Conservation (phyloP, 2,329 filamentous ascomycete genomes). For the Aspergillus fumigatiaffinis region DNA sequence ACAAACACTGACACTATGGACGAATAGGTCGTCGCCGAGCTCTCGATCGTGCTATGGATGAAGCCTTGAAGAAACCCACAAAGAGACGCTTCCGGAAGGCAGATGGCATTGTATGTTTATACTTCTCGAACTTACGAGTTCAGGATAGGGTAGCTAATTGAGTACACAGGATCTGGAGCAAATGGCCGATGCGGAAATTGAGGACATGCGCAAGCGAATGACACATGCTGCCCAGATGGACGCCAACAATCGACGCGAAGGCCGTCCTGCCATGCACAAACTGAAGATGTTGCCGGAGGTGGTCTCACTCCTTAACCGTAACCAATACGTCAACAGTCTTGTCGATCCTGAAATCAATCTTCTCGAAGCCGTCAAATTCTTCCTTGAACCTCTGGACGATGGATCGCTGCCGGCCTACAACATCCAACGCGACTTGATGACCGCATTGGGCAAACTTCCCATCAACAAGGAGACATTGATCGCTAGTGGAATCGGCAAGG, state of each 20-base stretch:
- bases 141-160: constrained; percentile 6
- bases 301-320: constrained; percentile 80
- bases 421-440: constrained; percentile 92
- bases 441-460: constrained; percentile 71
- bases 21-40: constrained; percentile 65
- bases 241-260: constrained; percentile 72
- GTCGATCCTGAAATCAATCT: constrained; percentile 95
- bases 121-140: background rate
- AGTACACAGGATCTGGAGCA: constrained; percentile 73
- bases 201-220: constrained; percentile 83
- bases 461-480: constrained; percentile 88
- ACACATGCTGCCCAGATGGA: constrained; percentile 84
- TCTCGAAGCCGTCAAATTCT: constrained; percentile 91
- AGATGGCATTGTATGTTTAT: constrained; percentile 71
- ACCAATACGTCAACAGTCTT: constrained; percentile 73
- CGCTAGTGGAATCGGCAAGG: constrained; percentile 91
- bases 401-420: constrained; percentile 93
- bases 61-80: constrained; percentile 75
- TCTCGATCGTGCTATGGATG: constrained; percentile 82
- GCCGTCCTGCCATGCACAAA: constrained; percentile 84
- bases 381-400: constrained; percentile 91
- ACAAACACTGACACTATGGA: background rate
- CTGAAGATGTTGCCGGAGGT: constrained; percentile 91
- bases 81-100: constrained; percentile 71
- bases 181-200: constrained; percentile 85